Evolutionary conservation across 192 early-diverging fungal species (phyloP).

Genomic region (Coemansia sp.): DNA sequence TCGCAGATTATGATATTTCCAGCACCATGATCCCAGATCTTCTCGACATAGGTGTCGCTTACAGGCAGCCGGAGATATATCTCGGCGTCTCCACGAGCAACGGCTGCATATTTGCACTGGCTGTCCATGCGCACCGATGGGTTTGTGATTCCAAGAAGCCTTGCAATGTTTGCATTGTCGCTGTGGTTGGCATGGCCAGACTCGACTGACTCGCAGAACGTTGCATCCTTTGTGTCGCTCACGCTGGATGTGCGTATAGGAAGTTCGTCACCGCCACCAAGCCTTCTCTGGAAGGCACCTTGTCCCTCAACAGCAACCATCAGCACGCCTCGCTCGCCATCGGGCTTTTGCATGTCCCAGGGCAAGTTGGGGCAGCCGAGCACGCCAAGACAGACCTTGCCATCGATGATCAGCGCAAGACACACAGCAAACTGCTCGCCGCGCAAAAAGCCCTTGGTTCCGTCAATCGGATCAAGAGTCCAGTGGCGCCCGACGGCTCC

Average conservation of each 20-base stretch:
- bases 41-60: constrained; percentile 83
- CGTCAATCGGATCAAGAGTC: constrained; percentile 90
- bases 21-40: constrained; percentile 99
- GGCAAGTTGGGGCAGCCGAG: constrained; percentile 84
- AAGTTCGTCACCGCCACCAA: constrained; percentile 48
- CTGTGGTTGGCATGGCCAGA: constrained; percentile 85
- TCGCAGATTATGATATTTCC: constrained; percentile 89
- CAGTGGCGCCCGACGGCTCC: constrained; percentile 75
- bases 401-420: constrained; percentile 86
- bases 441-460: constrained; percentile 98
- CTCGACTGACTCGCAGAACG: constrained; percentile 96
- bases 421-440: constrained; percentile 98
- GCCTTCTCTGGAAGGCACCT: constrained; percentile 82
- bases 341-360: constrained; percentile 57
- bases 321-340: constrained; percentile 74
- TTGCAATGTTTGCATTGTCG: constrained; percentile 75
- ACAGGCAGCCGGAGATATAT: constrained; percentile 89
- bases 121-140: constrained; percentile 90
- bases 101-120: constrained; percentile 94
- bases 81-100: constrained; percentile 90
- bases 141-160: constrained; percentile 76
- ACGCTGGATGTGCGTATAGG: constrained; percentile 61
- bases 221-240: constrained; percentile 58
- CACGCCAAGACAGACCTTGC: constrained; percentile 85
- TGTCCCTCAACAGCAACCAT: constrained; percentile 84